phyloP scores from a whole-genome alignment of 2,329 filamentous ascomycete species.

The Cephalotrichum gorgonifer region DNA sequence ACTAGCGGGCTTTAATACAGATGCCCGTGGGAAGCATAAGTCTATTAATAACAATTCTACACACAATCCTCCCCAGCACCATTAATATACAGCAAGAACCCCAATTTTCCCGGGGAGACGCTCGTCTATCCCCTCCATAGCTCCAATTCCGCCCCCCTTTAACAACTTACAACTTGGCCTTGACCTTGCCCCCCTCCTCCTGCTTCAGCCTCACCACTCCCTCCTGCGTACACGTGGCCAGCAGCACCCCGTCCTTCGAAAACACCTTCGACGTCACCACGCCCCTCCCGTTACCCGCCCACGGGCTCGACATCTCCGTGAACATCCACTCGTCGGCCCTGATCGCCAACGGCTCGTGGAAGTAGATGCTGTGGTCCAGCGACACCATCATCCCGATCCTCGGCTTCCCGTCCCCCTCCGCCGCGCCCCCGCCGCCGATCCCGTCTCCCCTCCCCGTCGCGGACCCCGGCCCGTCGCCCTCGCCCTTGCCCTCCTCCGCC shows the following conservation, averaged over 20 bases:
- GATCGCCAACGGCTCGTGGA: conserved; percentile 49
- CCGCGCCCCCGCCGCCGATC: conserved; percentile 19
- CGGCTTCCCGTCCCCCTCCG: conserved; percentile 41
- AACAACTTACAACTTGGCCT: conserved; percentile 6
- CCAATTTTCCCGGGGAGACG: no score
- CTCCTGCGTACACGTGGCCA: conserved; percentile 76
- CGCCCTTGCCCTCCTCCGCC: background rate
- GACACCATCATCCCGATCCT: conserved; percentile 77
- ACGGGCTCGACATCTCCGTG: conserved; percentile 69
- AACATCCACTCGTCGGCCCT: conserved; percentile 68
- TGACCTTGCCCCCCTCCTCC: conserved; percentile 21
- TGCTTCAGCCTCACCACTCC: conserved; percentile 41
- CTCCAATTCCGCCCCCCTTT: no score
- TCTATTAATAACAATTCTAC: no score
- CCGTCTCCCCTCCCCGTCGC: background rate
- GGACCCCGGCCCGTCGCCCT: background rate
- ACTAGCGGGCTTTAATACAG: no score
- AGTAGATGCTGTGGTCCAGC: conserved; percentile 65
- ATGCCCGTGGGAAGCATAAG: no score
- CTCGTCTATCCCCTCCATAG: no score
- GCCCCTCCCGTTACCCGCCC: conserved; percentile 68
- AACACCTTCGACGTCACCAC: conserved; percentile 69
- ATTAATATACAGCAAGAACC: no score
- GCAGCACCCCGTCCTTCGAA: conserved; percentile 56
- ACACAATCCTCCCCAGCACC: no score